These are phyloP conservation scores for Candida methanosorbosa DNA, from an alignment of 805 yeast genomes.

Conservation along the genomic window DNA sequence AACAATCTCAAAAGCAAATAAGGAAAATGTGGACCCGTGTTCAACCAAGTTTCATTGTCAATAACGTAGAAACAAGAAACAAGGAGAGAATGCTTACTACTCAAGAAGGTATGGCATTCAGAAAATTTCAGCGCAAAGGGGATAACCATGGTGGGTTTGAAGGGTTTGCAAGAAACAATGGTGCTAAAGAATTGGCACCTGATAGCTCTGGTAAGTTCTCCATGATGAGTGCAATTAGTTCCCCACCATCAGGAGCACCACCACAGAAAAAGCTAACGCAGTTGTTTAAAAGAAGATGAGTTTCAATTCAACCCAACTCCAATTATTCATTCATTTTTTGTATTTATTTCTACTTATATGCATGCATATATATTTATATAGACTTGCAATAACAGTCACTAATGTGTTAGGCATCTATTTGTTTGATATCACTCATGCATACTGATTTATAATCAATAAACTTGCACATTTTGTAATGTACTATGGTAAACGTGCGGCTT, in stretches of 20 bases:
- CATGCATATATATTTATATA: background rate
- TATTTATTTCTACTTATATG: background rate
- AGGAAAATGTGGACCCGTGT: conserved; percentile 25
- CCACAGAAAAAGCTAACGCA: conserved; percentile 14
- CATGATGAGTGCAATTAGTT: conserved; percentile 21
- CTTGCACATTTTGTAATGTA: too few species aligned
- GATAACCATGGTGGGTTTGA: conserved; percentile 11
- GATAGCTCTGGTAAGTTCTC: conserved; percentile 20
- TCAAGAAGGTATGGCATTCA: conserved; percentile 29
- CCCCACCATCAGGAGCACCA: background rate
- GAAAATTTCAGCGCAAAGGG: conserved; percentile 14
- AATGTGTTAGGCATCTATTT: too few species aligned
- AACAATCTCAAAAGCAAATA: conserved; percentile 24
- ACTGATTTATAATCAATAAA: too few species aligned
- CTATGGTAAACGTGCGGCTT: too few species aligned
- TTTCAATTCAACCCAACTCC: too few species aligned
- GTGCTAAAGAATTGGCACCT: conserved; percentile 9
- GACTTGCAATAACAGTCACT: too few species aligned
- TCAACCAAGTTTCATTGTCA: conserved; percentile 15
- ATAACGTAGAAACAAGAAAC: conserved; percentile 12
- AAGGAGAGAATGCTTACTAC: conserved; percentile 21
- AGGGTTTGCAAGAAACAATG: conserved; percentile 13
- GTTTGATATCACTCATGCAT: too few species aligned
- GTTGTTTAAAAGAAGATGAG: conserved; percentile 20
- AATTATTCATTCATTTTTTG: background rate